Base-by-base conservation (phyloP, 1,139 yeast species). In the Geotrichum macrosporum region DNA sequence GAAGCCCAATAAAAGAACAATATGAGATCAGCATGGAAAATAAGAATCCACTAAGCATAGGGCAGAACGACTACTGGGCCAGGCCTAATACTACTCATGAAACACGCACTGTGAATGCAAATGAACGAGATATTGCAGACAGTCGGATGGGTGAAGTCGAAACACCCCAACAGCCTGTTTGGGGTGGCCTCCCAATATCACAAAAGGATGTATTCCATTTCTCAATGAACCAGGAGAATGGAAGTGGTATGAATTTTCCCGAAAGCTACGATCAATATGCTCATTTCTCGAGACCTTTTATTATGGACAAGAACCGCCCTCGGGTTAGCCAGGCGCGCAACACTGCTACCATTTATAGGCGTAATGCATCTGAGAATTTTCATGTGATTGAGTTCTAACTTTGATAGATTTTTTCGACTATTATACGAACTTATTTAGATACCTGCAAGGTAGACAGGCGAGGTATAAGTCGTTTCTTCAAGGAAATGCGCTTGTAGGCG, bases 251-350 rank as follows among this genome's bases (percentile, higher is more conserved):
- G 9, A 33, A 15, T 2, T n/a, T 15, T 6, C 6, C 20, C 12
- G 37, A 15, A 9, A 8, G 37, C 22, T 19, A 21, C 6, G 37
- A 46, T 30, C 49, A 46, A 37, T 46, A 29, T 26, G 35, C 34
- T n/a, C 45, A 46, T 20, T 46, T 46, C 21, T 36, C 46, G n/a
- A 40, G 27, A 35, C 49, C 49, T 3, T 46, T 41, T 22, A 9
- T 15, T 3, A 6, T 18, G 16, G 21, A 27, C 29, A 20, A 41
- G 24, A 32, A 36, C 26, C 35, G 31, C 18, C 32, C 21, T 1
- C 22, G 32, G 15, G 40, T 43, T 19, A 41, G 26, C 22, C 13
- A 22, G 12, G 24, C 45, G 3, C 30, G 49, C 26, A 46, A 41
- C 12, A 19, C 38, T 5, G 41, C 46, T 10, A 46, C 49, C 2